Conservation (phyloP, 176 grass and related monocot species). For the Juncus effusus region DNA sequence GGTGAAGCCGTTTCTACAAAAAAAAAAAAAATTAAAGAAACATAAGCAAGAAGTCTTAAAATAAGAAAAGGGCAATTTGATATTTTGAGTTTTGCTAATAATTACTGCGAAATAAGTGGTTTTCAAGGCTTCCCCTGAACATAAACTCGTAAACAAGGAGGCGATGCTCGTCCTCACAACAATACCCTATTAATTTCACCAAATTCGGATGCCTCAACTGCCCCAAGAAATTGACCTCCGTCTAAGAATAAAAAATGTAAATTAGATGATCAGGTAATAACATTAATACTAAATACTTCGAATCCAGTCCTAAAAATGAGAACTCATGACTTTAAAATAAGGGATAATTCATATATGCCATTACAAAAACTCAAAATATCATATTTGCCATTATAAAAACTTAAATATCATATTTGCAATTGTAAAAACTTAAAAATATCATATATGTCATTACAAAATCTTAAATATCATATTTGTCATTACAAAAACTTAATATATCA, state of each 20-base stretch:
- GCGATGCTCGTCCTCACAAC: constrained; percentile 96
- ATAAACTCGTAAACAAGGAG: constrained; percentile 98
- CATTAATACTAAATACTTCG: no score
- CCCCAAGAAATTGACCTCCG: constrained; percentile 92
- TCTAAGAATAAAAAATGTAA: constrained; percentile 45
- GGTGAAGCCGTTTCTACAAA: constrained; percentile 63
- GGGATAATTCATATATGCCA: no score
- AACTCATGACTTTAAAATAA: background rate
- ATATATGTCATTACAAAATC: no score
- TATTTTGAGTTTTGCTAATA: background rate
- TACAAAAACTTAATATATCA: no score
- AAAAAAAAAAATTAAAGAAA: background rate
- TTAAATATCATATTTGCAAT: background rate
- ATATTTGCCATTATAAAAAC: background rate
- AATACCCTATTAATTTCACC: constrained; percentile 98
- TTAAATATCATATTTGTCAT: no score
- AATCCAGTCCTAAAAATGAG: no score
- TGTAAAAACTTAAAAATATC: no score
- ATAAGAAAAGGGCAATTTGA: constrained; percentile 3
- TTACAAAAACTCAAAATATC: constrained; percentile 5
- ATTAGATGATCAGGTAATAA: background rate
- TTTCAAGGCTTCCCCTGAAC: constrained; percentile 99
- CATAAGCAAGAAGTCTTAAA: constrained; percentile 1
- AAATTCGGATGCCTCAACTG: constrained; percentile 98
- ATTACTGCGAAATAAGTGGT: constrained; percentile 99